phyloP scores from a whole-genome alignment of 2,329 filamentous ascomycete genomes.

The Fusarium sp. region DNA sequence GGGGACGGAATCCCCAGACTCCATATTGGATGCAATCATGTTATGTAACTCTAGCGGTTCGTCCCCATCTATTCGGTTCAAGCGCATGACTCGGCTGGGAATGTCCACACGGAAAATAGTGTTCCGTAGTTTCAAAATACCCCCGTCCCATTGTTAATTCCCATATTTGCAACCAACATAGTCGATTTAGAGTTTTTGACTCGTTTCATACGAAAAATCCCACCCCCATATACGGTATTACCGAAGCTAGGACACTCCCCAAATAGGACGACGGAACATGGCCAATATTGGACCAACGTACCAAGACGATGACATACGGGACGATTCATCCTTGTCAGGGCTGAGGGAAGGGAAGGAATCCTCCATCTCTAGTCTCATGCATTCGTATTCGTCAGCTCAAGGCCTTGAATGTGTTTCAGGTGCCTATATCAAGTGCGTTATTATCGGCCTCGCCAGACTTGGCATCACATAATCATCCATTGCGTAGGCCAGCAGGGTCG shows the following conservation, averaged over 20 bases:
- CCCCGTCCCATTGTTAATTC: not conserved
- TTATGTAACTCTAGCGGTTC: not conserved
- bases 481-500: not conserved
- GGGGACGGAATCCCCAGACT: not conserved
- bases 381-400: not conserved
- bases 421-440: not conserved
- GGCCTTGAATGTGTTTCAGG: conserved; percentile 18
- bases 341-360: not conserved
- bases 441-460: not conserved
- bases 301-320: not conserved
- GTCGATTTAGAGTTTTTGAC: conserved; percentile 18
- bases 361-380: not conserved
- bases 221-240: not conserved
- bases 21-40: not conserved
- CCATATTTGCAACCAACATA: not conserved
- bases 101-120: not conserved
- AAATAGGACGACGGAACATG: not conserved
- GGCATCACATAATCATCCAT: not conserved
- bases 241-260: not conserved
- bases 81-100: not conserved
- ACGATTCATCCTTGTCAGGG: not conserved
- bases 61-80: too few species aligned
- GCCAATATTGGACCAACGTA: not conserved
- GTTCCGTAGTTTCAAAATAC: conserved; percentile 14
- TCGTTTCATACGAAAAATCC: conserved; percentile 7